A percentile compares a stretch with the other conserved stretches of the same genome.
Evolutionary conservation across 2,329 filamentous ascomycete genomes (phyloP).

Genomic region (Alternaria solani): DNA sequence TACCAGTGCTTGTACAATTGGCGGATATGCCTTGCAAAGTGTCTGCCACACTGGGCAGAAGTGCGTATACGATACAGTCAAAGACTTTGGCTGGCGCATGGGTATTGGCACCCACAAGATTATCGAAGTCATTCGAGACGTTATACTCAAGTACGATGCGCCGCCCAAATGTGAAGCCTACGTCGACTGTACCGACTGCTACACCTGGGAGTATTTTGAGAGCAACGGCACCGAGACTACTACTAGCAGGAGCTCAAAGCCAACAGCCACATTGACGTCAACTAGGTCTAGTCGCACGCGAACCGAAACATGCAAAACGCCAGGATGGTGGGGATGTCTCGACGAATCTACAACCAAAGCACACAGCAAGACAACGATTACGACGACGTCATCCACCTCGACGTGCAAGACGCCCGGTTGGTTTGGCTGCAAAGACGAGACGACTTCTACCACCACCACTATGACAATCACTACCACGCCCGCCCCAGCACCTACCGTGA

Average conservation of each 20-base stretch:
- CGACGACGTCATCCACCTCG: slow-evolving; percentile 46
- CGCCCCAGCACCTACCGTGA: slow-evolving; percentile 37
- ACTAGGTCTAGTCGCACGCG: slow-evolving; percentile 64
- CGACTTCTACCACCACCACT: slow-evolving; percentile 41
- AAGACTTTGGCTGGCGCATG: slow-evolving; percentile 89
- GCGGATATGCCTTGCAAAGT: slow-evolving; percentile 91
- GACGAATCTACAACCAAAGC: slow-evolving; percentile 67
- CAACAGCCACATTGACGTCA: slow-evolving; percentile 62
- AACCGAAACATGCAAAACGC: slow-evolving; percentile 87
- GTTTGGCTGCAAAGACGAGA: slow-evolving; percentile 70
- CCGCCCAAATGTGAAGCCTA: slow-evolving; percentile 81
- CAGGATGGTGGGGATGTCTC: slow-evolving; percentile 88
- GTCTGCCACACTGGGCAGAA: slow-evolving; percentile 89
- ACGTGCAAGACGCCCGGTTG: slow-evolving; percentile 66
- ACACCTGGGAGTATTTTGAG: slow-evolving; percentile 92
- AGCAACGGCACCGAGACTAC: slow-evolving; percentile 86
- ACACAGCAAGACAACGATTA: slow-evolving; percentile 57
- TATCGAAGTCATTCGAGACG: slow-evolving; percentile 83
- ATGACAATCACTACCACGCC: slow-evolving; percentile 40
- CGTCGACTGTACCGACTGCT: slow-evolving; percentile 83
- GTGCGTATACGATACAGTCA: slow-evolving; percentile 92
- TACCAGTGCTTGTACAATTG: slow-evolving; percentile 87
- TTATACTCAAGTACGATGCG: slow-evolving; percentile 81
- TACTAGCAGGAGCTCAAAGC: slow-evolving; percentile 60
- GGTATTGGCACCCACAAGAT: slow-evolving; percentile 93